Evolutionary conservation across 257 asterid genomes (phyloP).

Genomic region (Gentiana straminea): DNA sequence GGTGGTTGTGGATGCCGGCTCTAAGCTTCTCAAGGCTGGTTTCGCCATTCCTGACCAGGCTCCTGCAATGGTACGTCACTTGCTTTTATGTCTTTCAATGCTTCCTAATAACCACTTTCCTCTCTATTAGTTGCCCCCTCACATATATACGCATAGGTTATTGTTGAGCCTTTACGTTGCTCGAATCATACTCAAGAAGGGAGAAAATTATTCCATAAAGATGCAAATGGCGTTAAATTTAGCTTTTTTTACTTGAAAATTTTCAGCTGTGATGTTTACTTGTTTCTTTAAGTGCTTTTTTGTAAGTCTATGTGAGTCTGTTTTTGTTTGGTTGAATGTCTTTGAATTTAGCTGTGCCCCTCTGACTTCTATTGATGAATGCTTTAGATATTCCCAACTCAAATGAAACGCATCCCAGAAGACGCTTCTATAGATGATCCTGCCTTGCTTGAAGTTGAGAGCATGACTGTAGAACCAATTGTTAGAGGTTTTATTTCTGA

Average conservation of each 20-base stretch:
- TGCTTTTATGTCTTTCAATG: neutral
- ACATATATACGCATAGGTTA: no score
- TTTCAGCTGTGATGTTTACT: neutral
- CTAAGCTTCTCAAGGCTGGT: constrained; percentile 82
- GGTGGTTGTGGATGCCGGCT: constrained; percentile 83
- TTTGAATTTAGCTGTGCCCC: neutral
- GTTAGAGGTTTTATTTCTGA: constrained; percentile 72
- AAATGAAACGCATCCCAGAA: constrained; percentile 70
- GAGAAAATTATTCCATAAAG: no score
- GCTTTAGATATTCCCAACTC: constrained; percentile 63
- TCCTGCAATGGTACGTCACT: constrained; percentile 62
- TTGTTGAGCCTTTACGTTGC: no score
- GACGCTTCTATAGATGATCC: constrained; percentile 44
- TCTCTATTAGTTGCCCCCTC: no score
- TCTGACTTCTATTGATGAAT: constrained; percentile 8
- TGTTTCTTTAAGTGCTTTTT: neutral
- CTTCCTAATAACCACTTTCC: neutral
- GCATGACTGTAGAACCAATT: constrained; percentile 62
- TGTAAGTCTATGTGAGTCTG: neutral
- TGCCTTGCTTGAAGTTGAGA: constrained; percentile 32
- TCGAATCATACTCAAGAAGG: no score
- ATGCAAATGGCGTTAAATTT: no score
- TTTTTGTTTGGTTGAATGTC: neutral
- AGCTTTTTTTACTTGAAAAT: neutral
- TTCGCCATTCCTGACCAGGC: constrained; percentile 92